Base-by-base conservation (phyloP, 305 asterid genomes). In the Fraxinus xanthoxyloides region DNA sequence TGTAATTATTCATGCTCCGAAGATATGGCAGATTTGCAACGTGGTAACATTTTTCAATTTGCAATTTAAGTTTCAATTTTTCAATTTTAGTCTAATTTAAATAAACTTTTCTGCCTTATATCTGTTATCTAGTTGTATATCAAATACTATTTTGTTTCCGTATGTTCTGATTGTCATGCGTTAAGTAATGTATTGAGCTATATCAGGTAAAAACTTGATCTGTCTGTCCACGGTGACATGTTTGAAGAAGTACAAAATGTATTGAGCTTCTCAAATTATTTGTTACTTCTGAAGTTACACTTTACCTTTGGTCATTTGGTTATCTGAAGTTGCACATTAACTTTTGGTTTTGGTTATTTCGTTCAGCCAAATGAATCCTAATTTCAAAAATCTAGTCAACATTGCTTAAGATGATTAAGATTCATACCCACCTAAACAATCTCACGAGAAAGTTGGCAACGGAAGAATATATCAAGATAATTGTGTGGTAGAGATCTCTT, bases 21-120 rank as follows among this genome's bases (percentile, higher is more conserved):
- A 82, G 90, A 82, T 87, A 46, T 72, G 1, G n/a, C n/a, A n/a
- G 79, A 84, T 75, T 72, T 80, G 75, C 72, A 77, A 24, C 72
- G 74, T 79, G 82, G 54, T 77, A 75, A 40, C 43, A 28, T 81
- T 79, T 81, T 72, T 80, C 77, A 76, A 79, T 80, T 74, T 80
- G 56, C 77, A 35, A 34, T 56, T 67, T 40, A 43, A 77, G 54
- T 78, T 56, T 75, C 13, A 72, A 30, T 65, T 82, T 54, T 61
- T n/a, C n/a, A 30, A 5, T 70, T 34, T 78, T 43, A 43, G 75
- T 1, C 28, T 28, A 32, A 32, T 83, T 54, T 59, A 75, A 79
- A 70, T 15, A 59, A 35, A 48, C 28, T 75, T 5, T 56, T 6
- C 31, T 61, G 74, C 74, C 74, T 73, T 36, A 2, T 1, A 32